These are phyloP conservation scores for Nigrograna mackinnonii DNA, from an alignment of 2,329 filamentous ascomycete genomes.

Conservation along the genomic window DNA sequence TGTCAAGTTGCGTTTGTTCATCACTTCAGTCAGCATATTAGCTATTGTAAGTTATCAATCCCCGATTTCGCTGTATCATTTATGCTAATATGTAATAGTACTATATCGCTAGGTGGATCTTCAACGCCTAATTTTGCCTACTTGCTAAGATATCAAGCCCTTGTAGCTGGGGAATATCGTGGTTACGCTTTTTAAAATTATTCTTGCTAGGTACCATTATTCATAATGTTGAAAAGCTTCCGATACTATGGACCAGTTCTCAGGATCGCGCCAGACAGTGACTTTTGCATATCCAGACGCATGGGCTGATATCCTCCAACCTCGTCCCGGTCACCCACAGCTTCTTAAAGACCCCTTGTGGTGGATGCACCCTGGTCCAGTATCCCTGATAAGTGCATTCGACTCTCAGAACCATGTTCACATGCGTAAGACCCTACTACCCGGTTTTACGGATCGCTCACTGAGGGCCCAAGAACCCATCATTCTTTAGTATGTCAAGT, in stretches of 20 bases:
- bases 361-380: neutral
- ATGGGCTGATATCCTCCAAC: constrained; percentile 8
- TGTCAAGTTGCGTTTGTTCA: too few species aligned
- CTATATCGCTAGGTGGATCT: constrained; percentile 1
- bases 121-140: constrained; percentile 11
- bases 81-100: too few species aligned
- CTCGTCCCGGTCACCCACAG: neutral
- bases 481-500: constrained; percentile 1
- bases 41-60: too few species aligned
- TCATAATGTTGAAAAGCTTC: constrained; percentile 3
- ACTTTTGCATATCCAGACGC: constrained; percentile 9
- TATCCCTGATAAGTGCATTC: constrained; percentile 1
- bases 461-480: constrained; percentile 4
- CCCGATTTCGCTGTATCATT: too few species aligned
- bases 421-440: constrained; percentile 2
- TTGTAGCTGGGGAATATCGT: constrained; percentile 3
- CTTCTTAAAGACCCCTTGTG: constrained; percentile 6
- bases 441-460: constrained; percentile 8
- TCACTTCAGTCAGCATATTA: too few species aligned
- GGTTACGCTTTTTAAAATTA: constrained; percentile 4
- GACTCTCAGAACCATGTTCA: constrained; percentile 5
- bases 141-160: constrained; percentile 8
- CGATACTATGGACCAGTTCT: constrained; percentile 6
- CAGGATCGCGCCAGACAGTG: constrained; percentile 8
- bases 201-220: constrained; percentile 1